These are phyloP conservation scores for Adansonia digitata DNA, from an alignment of 345 rosid species.

Conservation along the genomic window DNA sequence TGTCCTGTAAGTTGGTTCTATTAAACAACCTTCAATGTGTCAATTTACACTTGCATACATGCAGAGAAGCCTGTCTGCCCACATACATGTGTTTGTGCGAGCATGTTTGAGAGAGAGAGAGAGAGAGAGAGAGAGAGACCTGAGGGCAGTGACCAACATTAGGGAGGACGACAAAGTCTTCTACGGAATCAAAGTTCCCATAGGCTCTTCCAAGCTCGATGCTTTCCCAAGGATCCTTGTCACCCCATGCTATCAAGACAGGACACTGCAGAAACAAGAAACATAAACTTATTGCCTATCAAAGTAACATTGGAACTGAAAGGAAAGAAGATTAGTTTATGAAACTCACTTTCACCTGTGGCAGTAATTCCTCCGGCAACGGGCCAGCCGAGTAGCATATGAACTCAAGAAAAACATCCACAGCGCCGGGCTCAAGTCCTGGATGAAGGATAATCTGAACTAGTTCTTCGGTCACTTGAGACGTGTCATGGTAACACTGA, in stretches of 20 bases:
- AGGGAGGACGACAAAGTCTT: conserved; percentile 70
- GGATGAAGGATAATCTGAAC: conserved; percentile 75
- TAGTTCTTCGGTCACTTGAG: conserved; percentile 86
- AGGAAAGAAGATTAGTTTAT: background rate
- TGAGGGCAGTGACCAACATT: conserved; percentile 92
- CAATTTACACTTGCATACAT: background rate
- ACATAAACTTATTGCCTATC: background rate
- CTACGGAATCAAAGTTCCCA: conserved; percentile 51
- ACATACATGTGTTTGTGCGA: background rate
- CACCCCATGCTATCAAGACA: conserved; percentile 88
- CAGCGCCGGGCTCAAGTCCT: conserved; percentile 92
- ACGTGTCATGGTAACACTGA: conserved; percentile 78
- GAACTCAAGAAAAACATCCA: conserved; percentile 81
- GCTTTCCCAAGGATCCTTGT: conserved; percentile 96
- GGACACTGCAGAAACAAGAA: conserved; percentile 49
- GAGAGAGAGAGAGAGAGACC: conserved; percentile 38
- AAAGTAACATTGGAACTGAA: background rate
- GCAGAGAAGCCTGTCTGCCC: background rate
- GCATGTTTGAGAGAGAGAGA: background rate
- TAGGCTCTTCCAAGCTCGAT: conserved; percentile 71
- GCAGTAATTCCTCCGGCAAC: conserved; percentile 85
- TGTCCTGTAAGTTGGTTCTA: background rate
- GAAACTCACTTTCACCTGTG: conserved; percentile 58
- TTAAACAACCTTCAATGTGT: background rate
- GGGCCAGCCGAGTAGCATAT: conserved; percentile 91